These are phyloP conservation scores for Fusarium sp. DNA, from an alignment of 2,329 filamentous ascomycete genomes.

Conservation along the genomic window DNA sequence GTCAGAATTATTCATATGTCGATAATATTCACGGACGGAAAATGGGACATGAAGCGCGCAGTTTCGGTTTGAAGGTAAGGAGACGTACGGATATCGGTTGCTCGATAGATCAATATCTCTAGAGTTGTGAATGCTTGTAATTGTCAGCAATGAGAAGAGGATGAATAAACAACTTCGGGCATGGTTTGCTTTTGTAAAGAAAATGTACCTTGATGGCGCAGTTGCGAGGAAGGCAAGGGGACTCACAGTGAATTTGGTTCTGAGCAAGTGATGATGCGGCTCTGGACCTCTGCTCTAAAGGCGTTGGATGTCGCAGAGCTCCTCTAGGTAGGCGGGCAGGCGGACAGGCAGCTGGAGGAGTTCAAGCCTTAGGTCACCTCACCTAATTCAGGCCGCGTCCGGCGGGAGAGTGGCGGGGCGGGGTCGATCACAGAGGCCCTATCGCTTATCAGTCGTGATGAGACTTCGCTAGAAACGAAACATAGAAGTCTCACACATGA, in stretches of 20 bases:
- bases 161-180: neutral
- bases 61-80: slow-evolving; percentile 7
- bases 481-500: neutral
- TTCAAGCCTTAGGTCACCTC: slow-evolving; percentile 16
- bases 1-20: neutral
- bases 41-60: neutral
- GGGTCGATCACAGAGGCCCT: neutral
- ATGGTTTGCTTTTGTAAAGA: neutral
- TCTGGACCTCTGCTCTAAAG: slow-evolving; percentile 13
- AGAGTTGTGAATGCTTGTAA: slow-evolving; percentile 1
- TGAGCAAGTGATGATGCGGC: slow-evolving; percentile 30
- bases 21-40: neutral
- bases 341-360: slow-evolving; percentile 23
- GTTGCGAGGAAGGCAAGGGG: neutral
- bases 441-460: neutral
- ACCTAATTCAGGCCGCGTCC: neutral
- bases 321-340: neutral
- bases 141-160: slow-evolving; percentile 9
- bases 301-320: slow-evolving; percentile 23
- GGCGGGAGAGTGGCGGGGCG: slow-evolving; percentile 1
- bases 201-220: slow-evolving; percentile 32
- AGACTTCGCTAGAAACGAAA: neutral
- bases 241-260: slow-evolving; percentile 14
- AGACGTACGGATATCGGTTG: slow-evolving; percentile 22
- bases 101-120: neutral